phyloP scores from a whole-genome alignment of 345 rosid species.

The Microcos paniculata region DNA sequence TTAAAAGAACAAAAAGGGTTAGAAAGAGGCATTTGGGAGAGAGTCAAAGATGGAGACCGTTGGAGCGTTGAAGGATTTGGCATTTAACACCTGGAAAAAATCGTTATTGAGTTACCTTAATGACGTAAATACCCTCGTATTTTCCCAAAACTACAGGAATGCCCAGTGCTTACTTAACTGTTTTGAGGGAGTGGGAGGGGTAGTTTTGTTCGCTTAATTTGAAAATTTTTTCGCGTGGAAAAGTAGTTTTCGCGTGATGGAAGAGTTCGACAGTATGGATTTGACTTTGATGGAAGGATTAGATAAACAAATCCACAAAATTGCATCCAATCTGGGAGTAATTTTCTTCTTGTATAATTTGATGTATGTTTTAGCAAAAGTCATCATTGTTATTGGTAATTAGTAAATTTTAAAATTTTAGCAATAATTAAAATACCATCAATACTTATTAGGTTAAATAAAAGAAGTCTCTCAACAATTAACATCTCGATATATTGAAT shows the following conservation, averaged over 20 bases:
- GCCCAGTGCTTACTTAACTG: not conserved
- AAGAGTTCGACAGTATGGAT: not conserved
- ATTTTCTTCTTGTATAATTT: no score
- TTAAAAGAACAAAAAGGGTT: not conserved
- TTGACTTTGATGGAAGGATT: not conserved
- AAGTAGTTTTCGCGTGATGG: not conserved
- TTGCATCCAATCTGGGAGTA: no score
- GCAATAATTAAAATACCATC: no score
- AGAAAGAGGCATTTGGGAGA: not conserved
- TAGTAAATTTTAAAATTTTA: no score
- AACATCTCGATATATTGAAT: no score
- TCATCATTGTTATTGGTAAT: no score
- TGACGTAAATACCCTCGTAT: not conserved
- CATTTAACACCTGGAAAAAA: not conserved
- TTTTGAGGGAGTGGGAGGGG: constrained; percentile 3
- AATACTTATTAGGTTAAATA: no score
- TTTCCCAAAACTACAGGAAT: not conserved
- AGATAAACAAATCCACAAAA: not conserved
- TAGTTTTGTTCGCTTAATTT: not conserved
- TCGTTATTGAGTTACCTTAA: not conserved
- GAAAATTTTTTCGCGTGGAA: not conserved
- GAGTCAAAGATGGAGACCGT: constrained; percentile 19
- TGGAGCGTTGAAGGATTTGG: not conserved
- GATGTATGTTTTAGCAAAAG: no score
- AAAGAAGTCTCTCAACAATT: no score